Percentiles rank a stretch among this genome's conserved stretches.
These are phyloP conservation scores for Polymyxa betae DNA, from an alignment of 208 protist species.

Conservation along the genomic window DNA sequence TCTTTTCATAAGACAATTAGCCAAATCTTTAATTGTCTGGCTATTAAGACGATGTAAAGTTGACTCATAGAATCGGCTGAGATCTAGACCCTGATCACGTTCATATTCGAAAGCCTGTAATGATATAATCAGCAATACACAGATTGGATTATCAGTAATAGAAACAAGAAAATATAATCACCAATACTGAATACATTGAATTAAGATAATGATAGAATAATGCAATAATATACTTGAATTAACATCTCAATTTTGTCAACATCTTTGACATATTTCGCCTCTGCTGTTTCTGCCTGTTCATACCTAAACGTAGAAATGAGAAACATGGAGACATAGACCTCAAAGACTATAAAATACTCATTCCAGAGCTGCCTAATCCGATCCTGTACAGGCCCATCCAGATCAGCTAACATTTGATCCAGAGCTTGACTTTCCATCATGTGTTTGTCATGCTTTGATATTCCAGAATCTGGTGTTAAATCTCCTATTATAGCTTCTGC, in stretches of 20 bases:
- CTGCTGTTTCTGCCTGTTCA: neutral
- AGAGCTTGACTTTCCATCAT: slow-evolving; percentile 5
- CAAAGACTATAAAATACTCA: neutral
- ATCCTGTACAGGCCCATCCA: neutral
- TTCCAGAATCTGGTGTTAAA: neutral
- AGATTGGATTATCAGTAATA: too few relatives aligned
- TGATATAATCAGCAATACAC: neutral
- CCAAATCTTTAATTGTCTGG: too few relatives aligned
- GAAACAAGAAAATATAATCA: too few relatives aligned
- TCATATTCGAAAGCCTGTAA: slow-evolving; percentile 38
- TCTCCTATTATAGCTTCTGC: slow-evolving; percentile 35
- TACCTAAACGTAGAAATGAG: neutral
- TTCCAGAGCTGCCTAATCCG: neutral
- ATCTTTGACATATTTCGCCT: slow-evolving; percentile 54
- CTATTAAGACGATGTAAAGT: too few relatives aligned
- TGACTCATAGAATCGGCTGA: neutral
- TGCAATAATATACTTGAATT: neutral
- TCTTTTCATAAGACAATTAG: too few relatives aligned
- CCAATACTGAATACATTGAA: too few relatives aligned
- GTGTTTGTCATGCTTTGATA: slow-evolving; percentile 18
- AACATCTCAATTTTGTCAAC: slow-evolving; percentile 55
- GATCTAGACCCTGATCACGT: neutral
- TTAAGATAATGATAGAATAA: too few relatives aligned
- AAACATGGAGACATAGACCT: neutral
- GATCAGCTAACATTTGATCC: neutral